Evolutionary conservation across 2,329 filamentous ascomycete species (phyloP), one percentile per base, ranked within the genome.

Genomic region (Pseudopithomyces chartarum): DNA sequence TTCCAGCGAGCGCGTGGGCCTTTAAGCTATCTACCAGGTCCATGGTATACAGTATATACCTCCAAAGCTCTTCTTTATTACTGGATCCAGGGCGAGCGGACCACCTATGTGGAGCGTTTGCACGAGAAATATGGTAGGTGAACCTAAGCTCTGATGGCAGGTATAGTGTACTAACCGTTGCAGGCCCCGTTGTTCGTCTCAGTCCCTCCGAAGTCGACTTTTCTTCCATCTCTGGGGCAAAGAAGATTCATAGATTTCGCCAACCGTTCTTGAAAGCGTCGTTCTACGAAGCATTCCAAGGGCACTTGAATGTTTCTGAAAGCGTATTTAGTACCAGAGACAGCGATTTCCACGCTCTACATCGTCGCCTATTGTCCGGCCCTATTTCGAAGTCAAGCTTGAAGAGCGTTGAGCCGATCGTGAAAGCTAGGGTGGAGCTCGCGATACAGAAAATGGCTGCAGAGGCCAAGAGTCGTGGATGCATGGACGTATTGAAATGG

Each of bases 401-500:
- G 54, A 63, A 59, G 43, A 17, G 34, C 19, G 50, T 60, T n/a
- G 66, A 75, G 45, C 63, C 66, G 0, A 49, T 73, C 22, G 70
- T 85, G 10, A 61, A 74, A 2, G 61, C 59, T 0, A 78, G 76
- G 17, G 71, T 79, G 0, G 63, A 72, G 0, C 58, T 81, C 10
- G 69, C 81, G 0, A 73, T 85, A 1, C 32, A 75, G 2, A 73
- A 70, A 45, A 84, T 86, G 20, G 66, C 57, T 0, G 67, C 78
- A n/a, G 82, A 85, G 46, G 75, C 79, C 57, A 54, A 74, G 60
- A 64, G 49, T 15, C 62, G 61, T 0, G 76, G 79, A 0, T 69
- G 57, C 0, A 74, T 71, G 0, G 82, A 87, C 57, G 68, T 85
- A 0, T 76, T 78, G 55, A 84, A 84, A 54, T 86, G 83, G 83